These are phyloP conservation scores for Fusarium sp. DNA, from an alignment of 2,329 filamentous ascomycete species.

Conservation along the genomic window DNA sequence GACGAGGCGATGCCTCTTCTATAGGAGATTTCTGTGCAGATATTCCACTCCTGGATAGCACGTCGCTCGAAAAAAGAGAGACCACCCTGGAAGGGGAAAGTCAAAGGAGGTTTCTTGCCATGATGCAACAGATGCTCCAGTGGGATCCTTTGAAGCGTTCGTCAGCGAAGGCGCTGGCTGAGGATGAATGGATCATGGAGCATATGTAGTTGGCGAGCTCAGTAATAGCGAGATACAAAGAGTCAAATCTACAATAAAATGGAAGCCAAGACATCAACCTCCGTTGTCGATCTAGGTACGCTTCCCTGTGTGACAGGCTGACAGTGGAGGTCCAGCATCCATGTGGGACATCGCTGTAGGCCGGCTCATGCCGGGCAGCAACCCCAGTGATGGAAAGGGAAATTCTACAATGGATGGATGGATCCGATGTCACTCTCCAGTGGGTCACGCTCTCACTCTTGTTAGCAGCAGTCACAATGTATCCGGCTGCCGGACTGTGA, in stretches of 20 bases:
- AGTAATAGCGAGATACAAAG: neutral
- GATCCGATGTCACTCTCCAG: neutral
- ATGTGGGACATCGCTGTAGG: neutral
- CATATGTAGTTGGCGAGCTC: conserved; percentile 10
- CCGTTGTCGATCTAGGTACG: neutral
- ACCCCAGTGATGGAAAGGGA: neutral
- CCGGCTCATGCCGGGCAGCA: neutral
- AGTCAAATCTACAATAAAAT: neutral
- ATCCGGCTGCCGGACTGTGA: conserved; percentile 6
- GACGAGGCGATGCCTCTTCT: neutral
- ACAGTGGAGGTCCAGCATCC: neutral
- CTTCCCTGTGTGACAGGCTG: neutral
- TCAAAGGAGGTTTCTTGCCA: conserved; percentile 46
- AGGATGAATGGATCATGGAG: conserved; percentile 47
- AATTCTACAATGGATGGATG: conserved; percentile 1
- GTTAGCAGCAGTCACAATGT: neutral
- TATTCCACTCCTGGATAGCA: conserved; percentile 34
- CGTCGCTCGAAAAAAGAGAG: conserved; percentile 53
- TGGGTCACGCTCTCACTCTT: neutral
- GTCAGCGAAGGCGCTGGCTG: conserved; percentile 45
- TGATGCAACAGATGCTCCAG: conserved; percentile 54
- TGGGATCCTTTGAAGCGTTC: conserved; percentile 49
- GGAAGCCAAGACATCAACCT: neutral
- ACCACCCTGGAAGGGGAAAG: conserved; percentile 49
- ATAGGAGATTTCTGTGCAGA: conserved; percentile 45